Conservation (phyloP, 257 asterid species). For the Nicotiana obtusifolia region DNA sequence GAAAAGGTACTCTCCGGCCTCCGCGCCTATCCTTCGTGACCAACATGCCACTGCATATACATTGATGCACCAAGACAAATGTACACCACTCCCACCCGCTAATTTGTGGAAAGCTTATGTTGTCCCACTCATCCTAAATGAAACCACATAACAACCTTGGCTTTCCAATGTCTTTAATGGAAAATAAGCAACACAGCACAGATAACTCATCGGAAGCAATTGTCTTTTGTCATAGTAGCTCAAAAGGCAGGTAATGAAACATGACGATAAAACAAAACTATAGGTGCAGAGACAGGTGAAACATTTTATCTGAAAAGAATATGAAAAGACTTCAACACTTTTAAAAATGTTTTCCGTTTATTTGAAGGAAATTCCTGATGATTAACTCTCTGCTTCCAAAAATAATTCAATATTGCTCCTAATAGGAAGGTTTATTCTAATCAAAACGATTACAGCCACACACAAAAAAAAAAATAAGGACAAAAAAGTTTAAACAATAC, state of each 20-base stretch:
- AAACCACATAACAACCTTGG: neutral
- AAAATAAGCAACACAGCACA: neutral
- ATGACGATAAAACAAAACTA: neutral
- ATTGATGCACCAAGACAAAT: neutral
- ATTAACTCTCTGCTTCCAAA: neutral
- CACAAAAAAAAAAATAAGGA: slow-evolving; percentile 6
- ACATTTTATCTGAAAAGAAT: neutral
- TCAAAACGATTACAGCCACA: neutral
- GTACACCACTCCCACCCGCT: neutral
- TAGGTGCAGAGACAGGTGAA: neutral
- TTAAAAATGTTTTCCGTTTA: neutral
- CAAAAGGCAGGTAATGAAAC: neutral
- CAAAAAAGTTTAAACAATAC: slow-evolving; percentile 1
- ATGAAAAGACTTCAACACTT: neutral
- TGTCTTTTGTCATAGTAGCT: neutral
- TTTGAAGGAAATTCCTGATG: neutral
- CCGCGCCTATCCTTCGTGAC: neutral
- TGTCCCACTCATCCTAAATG: neutral
- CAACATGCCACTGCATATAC: neutral
- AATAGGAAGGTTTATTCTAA: neutral
- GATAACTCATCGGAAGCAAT: neutral
- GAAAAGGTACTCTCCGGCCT: neutral
- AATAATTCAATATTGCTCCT: slow-evolving; percentile 1
- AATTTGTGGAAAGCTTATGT: neutral
- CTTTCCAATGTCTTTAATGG: neutral